These are phyloP conservation scores for Ogataea salicorniae DNA, from an alignment of 805 yeast genomes.

Conservation along the genomic window DNA sequence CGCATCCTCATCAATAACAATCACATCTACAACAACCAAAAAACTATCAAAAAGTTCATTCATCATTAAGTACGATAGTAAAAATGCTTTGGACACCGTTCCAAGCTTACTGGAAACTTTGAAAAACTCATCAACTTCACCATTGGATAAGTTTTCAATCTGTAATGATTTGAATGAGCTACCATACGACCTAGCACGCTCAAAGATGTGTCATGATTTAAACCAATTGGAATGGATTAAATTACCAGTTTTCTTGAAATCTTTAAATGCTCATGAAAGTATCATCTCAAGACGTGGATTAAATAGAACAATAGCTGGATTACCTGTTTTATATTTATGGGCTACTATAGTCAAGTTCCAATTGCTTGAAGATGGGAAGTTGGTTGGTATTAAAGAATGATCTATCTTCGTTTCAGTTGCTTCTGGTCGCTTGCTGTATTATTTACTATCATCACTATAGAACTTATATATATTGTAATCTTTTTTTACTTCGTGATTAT, in stretches of 20 bases:
- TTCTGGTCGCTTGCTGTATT: not conserved
- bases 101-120: not conserved
- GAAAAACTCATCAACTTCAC: not conserved
- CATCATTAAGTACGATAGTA: slow-evolving; percentile 1
- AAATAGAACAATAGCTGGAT: slow-evolving; percentile 43
- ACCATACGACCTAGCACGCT: slow-evolving; percentile 21
- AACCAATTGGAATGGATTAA: slow-evolving; percentile 71
- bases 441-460: not conserved
- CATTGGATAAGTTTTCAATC: slow-evolving; percentile 3
- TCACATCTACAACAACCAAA: not conserved
- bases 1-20: not conserved
- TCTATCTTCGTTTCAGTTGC: not conserved
- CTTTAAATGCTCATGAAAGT: slow-evolving; percentile 80
- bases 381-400: slow-evolving; percentile 5
- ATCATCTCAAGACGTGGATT: slow-evolving; percentile 76
- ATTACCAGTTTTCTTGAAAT: slow-evolving; percentile 64
- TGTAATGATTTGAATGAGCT: slow-evolving; percentile 14
- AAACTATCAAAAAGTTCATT: not conserved
- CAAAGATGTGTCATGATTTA: slow-evolving; percentile 44
- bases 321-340: slow-evolving; percentile 50
- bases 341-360: slow-evolving; percentile 21
- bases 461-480: too few relatives aligned
- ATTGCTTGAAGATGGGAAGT: not conserved
- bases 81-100: not conserved
- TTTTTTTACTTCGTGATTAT: too few relatives aligned